Evolutionary conservation across 2,329 filamentous ascomycete species (phyloP).

Genomic region (Apiospora arundinis): DNA sequence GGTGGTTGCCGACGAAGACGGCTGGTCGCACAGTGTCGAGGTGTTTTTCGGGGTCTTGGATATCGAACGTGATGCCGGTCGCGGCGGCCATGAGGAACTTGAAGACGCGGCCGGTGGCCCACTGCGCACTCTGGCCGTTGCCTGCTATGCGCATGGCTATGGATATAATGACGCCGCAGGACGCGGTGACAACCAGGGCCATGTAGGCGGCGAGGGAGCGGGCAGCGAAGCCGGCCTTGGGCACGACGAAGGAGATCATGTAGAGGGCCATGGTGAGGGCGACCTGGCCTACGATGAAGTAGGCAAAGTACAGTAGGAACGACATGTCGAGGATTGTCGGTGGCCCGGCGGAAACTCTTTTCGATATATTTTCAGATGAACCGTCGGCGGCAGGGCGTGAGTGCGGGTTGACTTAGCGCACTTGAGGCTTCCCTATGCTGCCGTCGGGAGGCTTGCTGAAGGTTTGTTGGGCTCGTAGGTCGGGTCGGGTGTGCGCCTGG

Average conservation of each 20-base stretch:
- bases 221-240: constrained; percentile 70
- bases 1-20: constrained; percentile 93
- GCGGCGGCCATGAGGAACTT: constrained; percentile 76
- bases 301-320: constrained; percentile 38
- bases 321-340: constrained; percentile 32
- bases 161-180: constrained; percentile 79
- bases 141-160: constrained; percentile 74
- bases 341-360: constrained; percentile 8
- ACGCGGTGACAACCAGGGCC: constrained; percentile 63
- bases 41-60: constrained; percentile 71
- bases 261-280: constrained; percentile 64
- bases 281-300: constrained; percentile 59
- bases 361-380: constrained; percentile 16
- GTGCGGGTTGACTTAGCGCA: neutral
- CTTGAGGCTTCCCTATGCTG: neutral
- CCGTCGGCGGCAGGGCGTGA: constrained; percentile 15
- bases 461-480: constrained; percentile 17
- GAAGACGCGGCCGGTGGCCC: constrained; percentile 81
- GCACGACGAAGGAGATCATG: constrained; percentile 63
- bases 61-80: constrained; percentile 79
- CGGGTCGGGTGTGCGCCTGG: neutral
- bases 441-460: constrained; percentile 19
- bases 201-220: constrained; percentile 72
- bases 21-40: constrained; percentile 75
- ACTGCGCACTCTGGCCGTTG: constrained; percentile 80